Evolutionary conservation across 2,329 filamentous ascomycete genomes (phyloP).

Genomic region (Dichotomopilus funicola): DNA sequence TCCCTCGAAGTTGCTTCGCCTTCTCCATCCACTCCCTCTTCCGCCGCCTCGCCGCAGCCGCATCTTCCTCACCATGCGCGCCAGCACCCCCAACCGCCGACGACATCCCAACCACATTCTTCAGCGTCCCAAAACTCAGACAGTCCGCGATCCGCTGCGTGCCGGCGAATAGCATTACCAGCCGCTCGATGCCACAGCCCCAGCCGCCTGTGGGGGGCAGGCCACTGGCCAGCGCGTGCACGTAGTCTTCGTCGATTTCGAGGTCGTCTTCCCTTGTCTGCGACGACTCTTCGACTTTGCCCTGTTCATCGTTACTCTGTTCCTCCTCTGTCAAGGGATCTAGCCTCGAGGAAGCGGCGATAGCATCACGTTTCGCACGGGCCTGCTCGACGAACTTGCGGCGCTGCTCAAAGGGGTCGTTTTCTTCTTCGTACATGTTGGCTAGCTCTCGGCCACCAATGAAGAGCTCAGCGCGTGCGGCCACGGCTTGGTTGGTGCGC

Average conservation of each 20-base stretch:
- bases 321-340: too few relatives aligned
- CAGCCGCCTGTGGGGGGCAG: conserved; percentile 94
- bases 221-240: conserved; percentile 78
- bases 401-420: conserved; percentile 79
- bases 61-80: not conserved
- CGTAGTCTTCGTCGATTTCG: conserved; percentile 69
- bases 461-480: conserved; percentile 81
- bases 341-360: too few relatives aligned
- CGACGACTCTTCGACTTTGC: too few relatives aligned
- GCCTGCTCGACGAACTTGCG: conserved; percentile 65
- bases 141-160: conserved; percentile 76
- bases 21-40: not conserved
- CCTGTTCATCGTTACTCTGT: too few relatives aligned
- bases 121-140: conserved; percentile 79
- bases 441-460: conserved; percentile 74
- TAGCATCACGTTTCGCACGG: conserved; percentile 25
- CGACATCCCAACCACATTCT: conserved; percentile 54
- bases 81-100: conserved; percentile 27
- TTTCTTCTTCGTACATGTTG: conserved; percentile 98
- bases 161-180: conserved; percentile 86
- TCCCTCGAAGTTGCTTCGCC: too few relatives aligned
- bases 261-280: conserved; percentile 34
- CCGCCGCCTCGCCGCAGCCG: not conserved
- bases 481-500: conserved; percentile 61
- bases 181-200: conserved; percentile 86